phyloP scores from a whole-genome alignment of 2,329 filamentous ascomycete species.

The Sordariomycetes sp. region DNA sequence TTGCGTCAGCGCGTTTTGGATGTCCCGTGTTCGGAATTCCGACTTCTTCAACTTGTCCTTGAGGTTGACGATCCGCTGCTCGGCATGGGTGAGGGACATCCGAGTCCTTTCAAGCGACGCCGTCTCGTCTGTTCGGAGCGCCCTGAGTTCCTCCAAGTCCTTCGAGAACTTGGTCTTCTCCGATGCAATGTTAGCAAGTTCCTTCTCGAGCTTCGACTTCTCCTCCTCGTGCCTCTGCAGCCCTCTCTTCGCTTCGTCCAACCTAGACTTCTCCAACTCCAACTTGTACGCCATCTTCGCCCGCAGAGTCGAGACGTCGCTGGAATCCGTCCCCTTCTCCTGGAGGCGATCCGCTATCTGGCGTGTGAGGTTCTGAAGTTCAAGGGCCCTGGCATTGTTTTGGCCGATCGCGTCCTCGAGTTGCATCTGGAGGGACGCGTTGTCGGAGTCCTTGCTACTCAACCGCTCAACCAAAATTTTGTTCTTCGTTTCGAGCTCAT shows the following conservation, averaged over 20 bases:
- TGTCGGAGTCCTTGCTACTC: constrained; percentile 3
- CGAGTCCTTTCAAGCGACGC: constrained; percentile 1
- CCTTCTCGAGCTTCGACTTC: not conserved
- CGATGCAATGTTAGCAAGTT: not conserved
- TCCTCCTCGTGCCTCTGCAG: not conserved
- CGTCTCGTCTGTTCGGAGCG: not conserved
- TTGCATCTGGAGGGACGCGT: constrained; percentile 4
- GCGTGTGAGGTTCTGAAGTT: constrained; percentile 10
- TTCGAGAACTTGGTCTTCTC: not conserved
- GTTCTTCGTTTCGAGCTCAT: constrained; percentile 9
- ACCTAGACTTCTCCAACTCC: not conserved
- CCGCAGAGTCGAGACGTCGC: not conserved
- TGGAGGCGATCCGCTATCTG: constrained; percentile 13
- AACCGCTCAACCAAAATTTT: constrained; percentile 11
- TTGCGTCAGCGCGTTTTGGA: constrained; percentile 4
- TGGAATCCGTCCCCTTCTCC: not conserved
- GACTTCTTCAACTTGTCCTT: constrained; percentile 7
- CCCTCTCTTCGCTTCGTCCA: not conserved
- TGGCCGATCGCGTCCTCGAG: not conserved
- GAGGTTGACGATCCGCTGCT: constrained; percentile 9
- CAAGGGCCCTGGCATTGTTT: constrained; percentile 6
- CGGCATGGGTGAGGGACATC: constrained; percentile 5
- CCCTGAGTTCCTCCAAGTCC: not conserved
- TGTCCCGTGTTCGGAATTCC: constrained; percentile 4
- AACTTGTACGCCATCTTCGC: not conserved